phyloP scores from a whole-genome alignment of 805 yeast genomes.

The Candida pseudoglaebosa region DNA sequence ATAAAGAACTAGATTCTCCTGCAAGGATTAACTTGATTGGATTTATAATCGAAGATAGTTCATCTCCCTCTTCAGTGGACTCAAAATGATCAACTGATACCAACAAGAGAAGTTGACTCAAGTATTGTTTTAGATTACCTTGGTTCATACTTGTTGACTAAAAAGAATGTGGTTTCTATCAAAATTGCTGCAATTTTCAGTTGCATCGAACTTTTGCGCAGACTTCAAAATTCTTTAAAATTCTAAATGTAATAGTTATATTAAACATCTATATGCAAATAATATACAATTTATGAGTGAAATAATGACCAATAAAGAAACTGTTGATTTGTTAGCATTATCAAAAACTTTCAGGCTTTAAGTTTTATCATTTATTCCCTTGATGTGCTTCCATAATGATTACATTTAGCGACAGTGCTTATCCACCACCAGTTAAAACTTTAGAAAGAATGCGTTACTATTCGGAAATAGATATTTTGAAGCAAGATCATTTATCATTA shows the following conservation, averaged over 20 bases:
- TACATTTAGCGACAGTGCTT: too few species aligned
- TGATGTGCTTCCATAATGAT: too few species aligned
- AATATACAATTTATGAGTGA: not conserved
- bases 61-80: slow-evolving; percentile 5
- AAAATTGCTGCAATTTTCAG: slow-evolving; percentile 1
- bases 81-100: slow-evolving; percentile 15
- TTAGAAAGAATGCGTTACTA: too few species aligned
- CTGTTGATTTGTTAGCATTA: too few species aligned
- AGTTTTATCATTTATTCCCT: too few species aligned
- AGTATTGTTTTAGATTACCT: slow-evolving; percentile 10
- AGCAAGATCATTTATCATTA: too few species aligned
- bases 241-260: not conserved
- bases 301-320: not conserved
- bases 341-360: too few species aligned
- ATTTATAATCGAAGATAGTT: slow-evolving; percentile 8
- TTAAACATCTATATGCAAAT: slow-evolving; percentile 1
- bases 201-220: not conserved
- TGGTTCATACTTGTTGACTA: too few species aligned
- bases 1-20: slow-evolving; percentile 24
- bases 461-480: too few species aligned
- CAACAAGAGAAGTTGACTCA: slow-evolving; percentile 17
- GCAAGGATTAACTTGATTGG: slow-evolving; percentile 17
- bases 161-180: too few species aligned
- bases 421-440: too few species aligned
- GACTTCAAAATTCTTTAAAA: not conserved